These are phyloP conservation scores for Carex kokanica DNA, from an alignment of 176 grass and related monocot species.

Conservation along the genomic window DNA sequence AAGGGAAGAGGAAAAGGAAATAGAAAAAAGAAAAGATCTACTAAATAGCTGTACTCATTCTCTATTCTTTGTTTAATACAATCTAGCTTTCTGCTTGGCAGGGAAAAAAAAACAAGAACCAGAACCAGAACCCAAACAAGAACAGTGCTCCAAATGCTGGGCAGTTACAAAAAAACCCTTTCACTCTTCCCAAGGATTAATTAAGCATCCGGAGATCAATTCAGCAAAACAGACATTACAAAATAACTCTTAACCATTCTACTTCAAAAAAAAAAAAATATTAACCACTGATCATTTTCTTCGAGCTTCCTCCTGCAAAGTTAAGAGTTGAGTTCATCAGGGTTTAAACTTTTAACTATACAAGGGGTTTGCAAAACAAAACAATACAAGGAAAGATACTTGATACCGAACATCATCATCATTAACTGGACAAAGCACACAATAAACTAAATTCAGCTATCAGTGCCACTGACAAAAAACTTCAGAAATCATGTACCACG, in stretches of 20 bases:
- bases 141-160: neutral
- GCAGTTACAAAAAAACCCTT: neutral
- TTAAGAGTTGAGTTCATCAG: neutral
- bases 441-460: neutral
- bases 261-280: too few relatives aligned
- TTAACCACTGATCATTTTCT: neutral
- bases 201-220: neutral
- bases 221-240: neutral
- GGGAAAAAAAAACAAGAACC: neutral
- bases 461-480: neutral
- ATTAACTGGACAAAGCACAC: neutral
- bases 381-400: neutral
- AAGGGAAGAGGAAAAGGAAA: too few relatives aligned
- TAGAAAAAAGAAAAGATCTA: too few relatives aligned
- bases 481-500: neutral
- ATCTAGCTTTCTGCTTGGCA: neutral
- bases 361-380: neutral
- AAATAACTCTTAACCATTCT: neutral
- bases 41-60: too few relatives aligned
- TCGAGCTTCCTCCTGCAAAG: conserved; percentile 24
- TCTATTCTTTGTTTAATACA: too few relatives aligned
- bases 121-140: neutral
- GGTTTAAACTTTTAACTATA: too few relatives aligned
- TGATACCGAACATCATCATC: neutral
- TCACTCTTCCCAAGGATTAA: neutral